A percentile compares a stretch with the other conserved stretches of the same genome.
Conservation (phyloP, 352 stramenopile genomes). For the Globisporangium lucens region DNA sequence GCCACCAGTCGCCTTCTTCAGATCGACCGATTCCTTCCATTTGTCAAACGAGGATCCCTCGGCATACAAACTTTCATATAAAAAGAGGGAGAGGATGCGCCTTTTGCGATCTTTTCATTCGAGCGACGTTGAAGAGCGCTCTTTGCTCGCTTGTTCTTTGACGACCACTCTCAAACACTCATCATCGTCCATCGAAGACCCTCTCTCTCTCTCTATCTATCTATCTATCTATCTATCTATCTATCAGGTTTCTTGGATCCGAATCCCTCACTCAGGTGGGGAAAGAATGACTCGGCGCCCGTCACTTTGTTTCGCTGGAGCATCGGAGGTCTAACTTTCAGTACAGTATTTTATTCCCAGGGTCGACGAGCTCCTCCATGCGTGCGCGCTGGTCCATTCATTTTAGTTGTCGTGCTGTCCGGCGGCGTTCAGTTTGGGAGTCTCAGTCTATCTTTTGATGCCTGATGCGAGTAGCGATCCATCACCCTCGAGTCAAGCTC, state of each 20-base stretch:
- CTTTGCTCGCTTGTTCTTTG: not conserved
- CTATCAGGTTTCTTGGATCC: not conserved
- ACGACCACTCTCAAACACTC: not conserved
- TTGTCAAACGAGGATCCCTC: not conserved
- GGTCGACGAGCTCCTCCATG: no score
- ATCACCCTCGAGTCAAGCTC: not conserved
- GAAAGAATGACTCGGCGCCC: not conserved
- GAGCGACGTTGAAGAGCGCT: not conserved
- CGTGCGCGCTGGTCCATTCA: not conserved
- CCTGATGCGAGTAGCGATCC: not conserved
- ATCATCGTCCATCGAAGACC: not conserved
- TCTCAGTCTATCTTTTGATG: not conserved
- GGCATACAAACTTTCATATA: slow-evolving; percentile 1
- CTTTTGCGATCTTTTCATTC: slow-evolving; percentile 4
- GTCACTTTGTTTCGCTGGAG: not conserved
- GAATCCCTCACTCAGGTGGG: not conserved
- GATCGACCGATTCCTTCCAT: not conserved
- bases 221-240: not conserved
- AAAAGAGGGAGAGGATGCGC: not conserved
- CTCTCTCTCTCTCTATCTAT: not conserved
- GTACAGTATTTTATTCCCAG: no score
- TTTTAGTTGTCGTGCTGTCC: not conserved
- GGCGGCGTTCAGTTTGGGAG: not conserved
- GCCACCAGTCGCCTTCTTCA: not conserved
- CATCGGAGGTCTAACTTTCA: no score